A percentile compares a stretch with the other conserved stretches of the same genome.
These are phyloP conservation scores for Cercospora berteroae DNA, from an alignment of 2,329 filamentous ascomycete genomes.

Conservation along the genomic window DNA sequence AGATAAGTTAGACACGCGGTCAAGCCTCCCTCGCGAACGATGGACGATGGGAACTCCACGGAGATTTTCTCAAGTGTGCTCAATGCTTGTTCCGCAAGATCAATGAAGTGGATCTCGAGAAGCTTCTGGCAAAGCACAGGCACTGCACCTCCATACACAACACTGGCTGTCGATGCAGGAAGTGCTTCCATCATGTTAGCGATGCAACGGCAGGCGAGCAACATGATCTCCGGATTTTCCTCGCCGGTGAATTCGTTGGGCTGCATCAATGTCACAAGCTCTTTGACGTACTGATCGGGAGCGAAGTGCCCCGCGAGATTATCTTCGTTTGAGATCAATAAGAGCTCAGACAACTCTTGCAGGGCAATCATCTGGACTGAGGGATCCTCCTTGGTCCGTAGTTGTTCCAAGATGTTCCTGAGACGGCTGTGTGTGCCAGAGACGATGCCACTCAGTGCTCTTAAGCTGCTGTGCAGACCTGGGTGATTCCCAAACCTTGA, in stretches of 20 bases:
- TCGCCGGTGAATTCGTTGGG: slow-evolving; percentile 75
- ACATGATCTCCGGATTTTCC: slow-evolving; percentile 95
- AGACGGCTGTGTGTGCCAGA: slow-evolving; percentile 77
- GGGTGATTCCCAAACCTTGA: slow-evolving; percentile 63
- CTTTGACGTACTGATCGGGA: slow-evolving; percentile 91
- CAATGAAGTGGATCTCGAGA: slow-evolving; percentile 93
- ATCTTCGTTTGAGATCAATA: slow-evolving; percentile 94
- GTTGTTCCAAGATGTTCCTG: slow-evolving; percentile 57
- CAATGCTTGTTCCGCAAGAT: slow-evolving; percentile 92
- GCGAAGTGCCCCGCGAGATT: slow-evolving; percentile 93
- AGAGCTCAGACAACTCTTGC: slow-evolving; percentile 87
- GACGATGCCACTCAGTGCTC: slow-evolving; percentile 89
- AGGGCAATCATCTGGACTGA: slow-evolving; percentile 88
- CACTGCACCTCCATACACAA: slow-evolving; percentile 96
- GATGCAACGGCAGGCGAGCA: slow-evolving; percentile 89
- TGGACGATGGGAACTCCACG: slow-evolving; percentile 88
- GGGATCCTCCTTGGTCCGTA: slow-evolving; percentile 80
- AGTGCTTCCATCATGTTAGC: slow-evolving; percentile 98
- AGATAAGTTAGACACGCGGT: slow-evolving; percentile 94
- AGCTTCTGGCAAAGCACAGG: slow-evolving; percentile 93
- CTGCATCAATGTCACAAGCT: slow-evolving; percentile 88
- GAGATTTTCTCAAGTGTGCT: slow-evolving; percentile 98
- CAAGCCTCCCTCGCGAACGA: slow-evolving; percentile 91
- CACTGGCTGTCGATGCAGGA: slow-evolving; percentile 86
- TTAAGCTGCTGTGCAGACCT: slow-evolving; percentile 73